Percentiles rank a stretch among this genome's conserved stretches.
These are phyloP conservation scores for Russula virescens DNA, from an alignment of 768 basidiomycete genomes.

Conservation along the genomic window DNA sequence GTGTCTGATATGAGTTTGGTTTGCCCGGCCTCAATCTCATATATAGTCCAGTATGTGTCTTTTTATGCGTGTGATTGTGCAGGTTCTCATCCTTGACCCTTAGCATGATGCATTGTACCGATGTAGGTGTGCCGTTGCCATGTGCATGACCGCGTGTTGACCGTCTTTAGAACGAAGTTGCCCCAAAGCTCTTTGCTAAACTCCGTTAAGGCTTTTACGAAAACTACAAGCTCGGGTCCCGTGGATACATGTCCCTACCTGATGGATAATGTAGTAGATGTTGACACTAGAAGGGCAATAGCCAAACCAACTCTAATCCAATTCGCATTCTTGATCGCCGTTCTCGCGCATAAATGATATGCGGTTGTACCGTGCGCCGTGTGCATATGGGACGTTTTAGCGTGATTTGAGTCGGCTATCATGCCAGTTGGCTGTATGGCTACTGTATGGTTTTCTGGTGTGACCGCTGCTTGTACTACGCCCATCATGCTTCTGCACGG, in stretches of 20 bases:
- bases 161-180: conserved; percentile 44
- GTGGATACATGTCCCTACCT: background rate
- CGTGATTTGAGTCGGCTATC: no score
- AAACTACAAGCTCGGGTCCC: background rate
- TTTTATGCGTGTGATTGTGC: conserved; percentile 2
- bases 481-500: background rate
- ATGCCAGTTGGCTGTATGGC: no score
- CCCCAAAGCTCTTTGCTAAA: conserved; percentile 79
- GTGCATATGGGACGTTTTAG: no score
- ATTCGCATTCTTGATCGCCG: conserved; percentile 1
- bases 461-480: background rate
- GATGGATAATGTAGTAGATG: conserved; percentile 2
- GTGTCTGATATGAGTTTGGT: conserved; percentile 6
- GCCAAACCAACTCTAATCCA: background rate
- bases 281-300: conserved; percentile 3
- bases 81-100: conserved; percentile 15
- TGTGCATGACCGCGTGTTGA: conserved; percentile 1
- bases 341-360: no score
- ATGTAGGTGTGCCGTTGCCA: conserved; percentile 45
- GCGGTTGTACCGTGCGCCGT: background rate
- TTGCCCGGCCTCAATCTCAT: background rate
- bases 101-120: conserved; percentile 91
- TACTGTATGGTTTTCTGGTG: no score
- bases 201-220: conserved; percentile 40
- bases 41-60: conserved; percentile 60